Base-by-base conservation (phyloP, 2,329 filamentous ascomycete genomes). In the Ascochyta clinopodiicola region DNA sequence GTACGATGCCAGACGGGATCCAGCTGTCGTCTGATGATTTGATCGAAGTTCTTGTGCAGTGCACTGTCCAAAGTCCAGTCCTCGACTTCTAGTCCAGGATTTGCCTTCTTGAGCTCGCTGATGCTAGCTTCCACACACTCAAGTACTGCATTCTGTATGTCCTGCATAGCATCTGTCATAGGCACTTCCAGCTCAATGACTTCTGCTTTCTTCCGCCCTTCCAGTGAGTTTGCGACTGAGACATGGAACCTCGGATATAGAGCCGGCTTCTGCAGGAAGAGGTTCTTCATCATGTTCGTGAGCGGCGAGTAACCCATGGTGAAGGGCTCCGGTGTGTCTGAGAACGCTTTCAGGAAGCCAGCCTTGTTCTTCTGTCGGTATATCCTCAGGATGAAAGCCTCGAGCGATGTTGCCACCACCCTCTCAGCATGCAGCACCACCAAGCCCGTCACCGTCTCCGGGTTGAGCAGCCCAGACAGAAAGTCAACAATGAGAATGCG, bases 1-100 rank as follows among this genome's bases (percentile, higher is more conserved):
- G 96, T 91, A 49, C 95, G 87, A 78, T 99, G 95, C 95, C 95
- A 99, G 55, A 98, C 93, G 4, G 94, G 93, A 70, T 98, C 93
- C 17, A 99, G 80, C 75, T 99, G 95, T 54, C 93, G 85, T 59
- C 94, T 85, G 45, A 99, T 87, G 51, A 93, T 89, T 57, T 90
- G 81, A 73, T 98, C 95, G 73, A 99, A 99, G 68, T 92, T 96
- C 70, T 89, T 91, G 63, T 97, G 89, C 57, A 98, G 78, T 32
- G 94, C 94, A 70, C 91, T 97, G 74, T 98, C 94, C 17, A 96
- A 81, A 44, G 92, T 97, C 94, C 94, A 98, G 69, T 97, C 93
- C 56, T 96, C 93, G 87, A 98, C 93, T 65, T 98, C 94, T 6
- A 99, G 80, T 2, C 92, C 93, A 1, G 87, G 84, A 69, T 97